Base-by-base conservation (phyloP, 768 basidiomycete species). In the Podaxis carcinomalis region DNA sequence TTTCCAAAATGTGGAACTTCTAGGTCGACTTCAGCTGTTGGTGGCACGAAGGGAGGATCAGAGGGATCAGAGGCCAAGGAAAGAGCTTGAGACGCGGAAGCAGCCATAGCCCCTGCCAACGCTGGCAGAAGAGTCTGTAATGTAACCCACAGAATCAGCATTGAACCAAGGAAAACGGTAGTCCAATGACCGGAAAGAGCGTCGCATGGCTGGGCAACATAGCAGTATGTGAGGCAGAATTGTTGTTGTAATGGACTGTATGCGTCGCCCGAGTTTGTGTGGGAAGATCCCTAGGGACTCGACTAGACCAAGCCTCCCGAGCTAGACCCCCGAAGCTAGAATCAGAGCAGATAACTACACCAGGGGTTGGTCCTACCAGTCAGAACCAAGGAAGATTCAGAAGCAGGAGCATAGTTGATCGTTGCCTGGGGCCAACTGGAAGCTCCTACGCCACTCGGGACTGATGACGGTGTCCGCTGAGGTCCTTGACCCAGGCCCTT, bases 111-210 rank as follows among this genome's bases (percentile, higher is more conserved):
- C 16, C 54, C 54, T 39, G 46, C 25, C 16, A 23, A 37, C 5
- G 39, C 42, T 36, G 54, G 61, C 11, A 37, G 37, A 42, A 57
- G 19, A 52, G 56, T 39, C 62, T 62, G 35, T 21, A 56, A 13
- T 25, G 23, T 32, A 35, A 11, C 40, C 40, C n/a, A 40, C 13
- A 44, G 19, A 47, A 49, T 61, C 44, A 61, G 59, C 39, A 49
- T 28, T 27, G 19, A 37, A 23, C 35, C 23, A 21, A 16, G 35
- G 5, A 47, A 55, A 25, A 39, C 52, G 46, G 39, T 27, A 55
- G 35, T 36, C 32, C 21, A 61, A 46, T 61, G 53, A 61, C 59
- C 59, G 59, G 59, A 54, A 61, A 55, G 23, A 50, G 35, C 14
- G 53, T 25, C 37, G 59, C 59, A 40, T 61, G 49, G 16, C 46